Conservation (phyloP, 1,284 basidiomycete species). For the Sporisorium iseilematis-ciliati region DNA sequence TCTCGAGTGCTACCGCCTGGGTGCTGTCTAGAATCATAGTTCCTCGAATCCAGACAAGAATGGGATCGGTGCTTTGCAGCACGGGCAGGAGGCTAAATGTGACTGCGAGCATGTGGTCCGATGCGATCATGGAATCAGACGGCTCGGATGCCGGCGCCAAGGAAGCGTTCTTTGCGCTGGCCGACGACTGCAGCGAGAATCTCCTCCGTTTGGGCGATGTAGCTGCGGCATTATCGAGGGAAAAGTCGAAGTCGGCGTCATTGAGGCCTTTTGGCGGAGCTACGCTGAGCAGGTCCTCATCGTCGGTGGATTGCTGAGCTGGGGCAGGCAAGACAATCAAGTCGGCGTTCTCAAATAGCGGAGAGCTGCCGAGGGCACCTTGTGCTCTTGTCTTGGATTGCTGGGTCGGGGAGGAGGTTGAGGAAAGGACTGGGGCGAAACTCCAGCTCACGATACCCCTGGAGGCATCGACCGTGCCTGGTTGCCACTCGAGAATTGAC, state of each 20-base stretch:
- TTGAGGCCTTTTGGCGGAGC: constrained; percentile 44
- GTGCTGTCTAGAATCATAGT: background rate
- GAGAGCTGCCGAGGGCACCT: background rate
- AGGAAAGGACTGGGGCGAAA: constrained; percentile 8
- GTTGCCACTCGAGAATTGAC: constrained; percentile 12
- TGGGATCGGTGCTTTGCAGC: constrained; percentile 26
- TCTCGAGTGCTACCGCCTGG: background rate
- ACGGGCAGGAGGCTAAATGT: constrained; percentile 35
- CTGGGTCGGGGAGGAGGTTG: constrained; percentile 9
- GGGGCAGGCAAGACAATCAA: constrained; percentile 31
- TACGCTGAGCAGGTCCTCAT: constrained; percentile 41
- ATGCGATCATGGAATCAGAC: background rate
- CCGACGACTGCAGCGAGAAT: constrained; percentile 44
- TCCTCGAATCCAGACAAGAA: constrained; percentile 19
- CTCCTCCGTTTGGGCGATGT: constrained; percentile 28
- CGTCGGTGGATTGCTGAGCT: constrained; percentile 15
- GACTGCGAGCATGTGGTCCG: constrained; percentile 18
- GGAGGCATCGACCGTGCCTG: constrained; percentile 29
- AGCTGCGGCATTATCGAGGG: constrained; percentile 29
- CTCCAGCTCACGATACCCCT: constrained; percentile 35
- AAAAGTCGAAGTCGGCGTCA: constrained; percentile 41
- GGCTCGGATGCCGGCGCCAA: constrained; percentile 25
- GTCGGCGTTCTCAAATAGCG: constrained; percentile 21
- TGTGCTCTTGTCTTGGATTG: background rate
- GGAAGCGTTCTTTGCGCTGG: constrained; percentile 13